Conservation (phyloP, 2,329 filamentous ascomycete species). For the Talaromyces sp. region DNA sequence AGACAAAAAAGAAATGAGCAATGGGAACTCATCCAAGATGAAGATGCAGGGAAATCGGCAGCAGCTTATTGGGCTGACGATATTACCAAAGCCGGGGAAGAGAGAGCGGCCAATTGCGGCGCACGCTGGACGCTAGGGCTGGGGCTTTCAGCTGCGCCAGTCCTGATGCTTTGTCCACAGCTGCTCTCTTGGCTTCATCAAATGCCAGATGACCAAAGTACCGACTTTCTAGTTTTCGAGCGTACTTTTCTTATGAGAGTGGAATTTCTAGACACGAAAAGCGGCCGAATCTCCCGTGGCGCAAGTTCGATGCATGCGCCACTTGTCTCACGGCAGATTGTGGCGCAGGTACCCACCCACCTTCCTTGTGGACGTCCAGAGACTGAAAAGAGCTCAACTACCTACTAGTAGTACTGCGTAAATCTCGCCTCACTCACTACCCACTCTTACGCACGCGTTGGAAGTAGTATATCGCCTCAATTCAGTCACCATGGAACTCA, state of each 20-base stretch:
- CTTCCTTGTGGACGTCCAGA: neutral
- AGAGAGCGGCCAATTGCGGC: neutral
- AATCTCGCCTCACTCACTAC: neutral
- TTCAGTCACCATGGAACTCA: neutral
- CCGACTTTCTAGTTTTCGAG: neutral
- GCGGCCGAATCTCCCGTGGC: neutral
- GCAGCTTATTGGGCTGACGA: neutral
- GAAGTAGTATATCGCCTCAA: neutral
- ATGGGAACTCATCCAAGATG: neutral
- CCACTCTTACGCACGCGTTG: constrained; percentile 6
- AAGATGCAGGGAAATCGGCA: neutral
- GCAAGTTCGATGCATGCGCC: neutral
- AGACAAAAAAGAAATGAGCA: neutral
- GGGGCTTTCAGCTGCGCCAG: constrained; percentile 9
- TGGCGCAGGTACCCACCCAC: neutral
- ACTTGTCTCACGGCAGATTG: neutral
- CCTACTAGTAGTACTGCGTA: neutral
- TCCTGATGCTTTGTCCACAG: neutral
- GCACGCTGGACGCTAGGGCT: neutral
- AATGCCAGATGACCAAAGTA: no score
- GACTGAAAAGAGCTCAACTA: neutral
- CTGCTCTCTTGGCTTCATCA: neutral
- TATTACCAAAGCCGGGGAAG: neutral
- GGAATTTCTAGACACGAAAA: neutral
- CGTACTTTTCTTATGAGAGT: neutral